These are phyloP conservation scores for Zygoascus meyerae DNA, from an alignment of 1,139 yeast genomes.

Conservation along the genomic window DNA sequence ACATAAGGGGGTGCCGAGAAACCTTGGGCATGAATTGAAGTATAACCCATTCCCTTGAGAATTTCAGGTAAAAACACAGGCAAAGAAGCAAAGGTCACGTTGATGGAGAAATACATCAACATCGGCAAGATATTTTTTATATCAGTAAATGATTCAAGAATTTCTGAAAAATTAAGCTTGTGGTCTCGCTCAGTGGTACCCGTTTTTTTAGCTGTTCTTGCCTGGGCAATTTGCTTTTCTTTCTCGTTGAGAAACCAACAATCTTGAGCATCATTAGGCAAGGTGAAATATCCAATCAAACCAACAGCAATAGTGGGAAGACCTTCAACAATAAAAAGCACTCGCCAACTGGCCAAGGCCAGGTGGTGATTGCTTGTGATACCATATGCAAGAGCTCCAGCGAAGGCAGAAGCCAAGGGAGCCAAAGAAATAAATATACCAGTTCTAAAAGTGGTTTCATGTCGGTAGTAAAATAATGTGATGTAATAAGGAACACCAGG, in stretches of 20 bases:
- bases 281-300: conserved; percentile 27
- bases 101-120: conserved; percentile 28
- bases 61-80: conserved; percentile 29
- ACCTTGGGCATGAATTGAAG: conserved; percentile 26
- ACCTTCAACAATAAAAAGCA: conserved; percentile 39
- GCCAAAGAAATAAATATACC: conserved; percentile 46
- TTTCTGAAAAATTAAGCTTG: conserved; percentile 19
- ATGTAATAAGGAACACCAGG: conserved; percentile 32
- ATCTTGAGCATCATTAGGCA: conserved; percentile 44
- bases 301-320: conserved; percentile 34
- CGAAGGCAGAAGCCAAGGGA: conserved; percentile 30
- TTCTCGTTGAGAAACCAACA: conserved; percentile 28
- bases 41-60: conserved; percentile 27
- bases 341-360: conserved; percentile 32
- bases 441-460: conserved; percentile 42
- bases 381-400: conserved; percentile 32
- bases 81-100: conserved; percentile 28
- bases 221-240: conserved; percentile 26
- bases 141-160: conserved; percentile 19
- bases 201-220: conserved; percentile 25
- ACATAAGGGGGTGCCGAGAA: conserved; percentile 29
- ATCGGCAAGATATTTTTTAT: conserved; percentile 22
- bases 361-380: conserved; percentile 32
- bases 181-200: conserved; percentile 19
- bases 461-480: conserved; percentile 29